Conservation (phyloP, 1,284 basidiomycete species). For the Cryptococcus deneoformans region DNA sequence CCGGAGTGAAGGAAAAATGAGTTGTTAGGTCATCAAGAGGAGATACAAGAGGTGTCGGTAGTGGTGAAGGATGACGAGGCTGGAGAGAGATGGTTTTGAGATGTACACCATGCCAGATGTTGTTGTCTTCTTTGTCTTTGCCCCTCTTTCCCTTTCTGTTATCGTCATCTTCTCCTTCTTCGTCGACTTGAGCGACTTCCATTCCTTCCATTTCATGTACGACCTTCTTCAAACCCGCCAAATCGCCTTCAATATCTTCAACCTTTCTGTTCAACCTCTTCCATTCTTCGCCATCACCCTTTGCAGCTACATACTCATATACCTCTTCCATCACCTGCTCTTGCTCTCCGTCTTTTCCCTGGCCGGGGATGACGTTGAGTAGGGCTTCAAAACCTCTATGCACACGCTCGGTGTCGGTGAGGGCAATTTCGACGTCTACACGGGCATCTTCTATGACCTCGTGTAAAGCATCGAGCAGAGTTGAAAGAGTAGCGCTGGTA, state of each 20-base stretch:
- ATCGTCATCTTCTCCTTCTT: constrained; percentile 3
- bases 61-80: constrained; percentile 4
- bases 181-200: constrained; percentile 13
- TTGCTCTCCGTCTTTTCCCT: constrained; percentile 26
- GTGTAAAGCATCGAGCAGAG: constrained; percentile 63
- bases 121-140: neutral
- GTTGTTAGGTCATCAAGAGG: neutral
- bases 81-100: constrained; percentile 11
- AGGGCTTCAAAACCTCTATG: constrained; percentile 69
- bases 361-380: constrained; percentile 57
- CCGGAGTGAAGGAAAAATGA: neutral
- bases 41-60: constrained; percentile 5
- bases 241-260: constrained; percentile 74
- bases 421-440: constrained; percentile 79
- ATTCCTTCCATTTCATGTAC: constrained; percentile 41
- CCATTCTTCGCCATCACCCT: constrained; percentile 52
- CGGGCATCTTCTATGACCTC: constrained; percentile 80
- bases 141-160: neutral
- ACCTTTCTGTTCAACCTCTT: constrained; percentile 61
- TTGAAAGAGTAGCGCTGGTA: constrained; percentile 52
- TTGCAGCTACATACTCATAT: constrained; percentile 60
- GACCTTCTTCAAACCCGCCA: constrained; percentile 54
- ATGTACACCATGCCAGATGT: constrained; percentile 9
- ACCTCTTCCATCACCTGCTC: constrained; percentile 58
- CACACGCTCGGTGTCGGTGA: constrained; percentile 71